These are phyloP conservation scores for Buxus sempervirens DNA, from an alignment of 164 flowering plant genomes.

Conservation along the genomic window DNA sequence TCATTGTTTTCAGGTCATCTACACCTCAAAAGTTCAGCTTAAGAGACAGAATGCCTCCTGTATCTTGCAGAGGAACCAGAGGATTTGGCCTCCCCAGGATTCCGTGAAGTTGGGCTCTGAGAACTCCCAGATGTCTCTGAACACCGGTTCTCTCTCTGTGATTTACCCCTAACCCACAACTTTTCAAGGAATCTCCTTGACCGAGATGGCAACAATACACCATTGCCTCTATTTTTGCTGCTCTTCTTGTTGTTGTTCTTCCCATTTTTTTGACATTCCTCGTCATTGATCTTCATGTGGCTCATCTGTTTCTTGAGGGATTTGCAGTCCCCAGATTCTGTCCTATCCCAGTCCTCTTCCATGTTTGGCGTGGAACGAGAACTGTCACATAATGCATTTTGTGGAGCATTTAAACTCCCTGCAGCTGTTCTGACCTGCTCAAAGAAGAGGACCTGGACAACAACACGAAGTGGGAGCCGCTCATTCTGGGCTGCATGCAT, in stretches of 20 bases:
- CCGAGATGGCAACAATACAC: slow-evolving; percentile 55
- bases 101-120: slow-evolving; percentile 62
- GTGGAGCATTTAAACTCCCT: slow-evolving; percentile 23
- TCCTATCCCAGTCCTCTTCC: slow-evolving; percentile 47
- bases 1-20: not conserved
- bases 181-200: slow-evolving; percentile 83
- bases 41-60: slow-evolving; percentile 73
- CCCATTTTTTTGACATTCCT: slow-evolving; percentile 32
- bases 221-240: slow-evolving; percentile 43
- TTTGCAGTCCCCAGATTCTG: slow-evolving; percentile 25
- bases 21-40: slow-evolving; percentile 5
- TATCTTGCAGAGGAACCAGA: slow-evolving; percentile 54
- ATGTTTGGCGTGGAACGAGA: slow-evolving; percentile 34
- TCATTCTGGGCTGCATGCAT: slow-evolving; percentile 92
- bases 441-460: slow-evolving; percentile 79
- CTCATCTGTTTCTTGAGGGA: slow-evolving; percentile 42
- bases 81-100: slow-evolving; percentile 56
- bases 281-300: slow-evolving; percentile 35
- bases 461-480: slow-evolving; percentile 77
- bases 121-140: slow-evolving; percentile 75
- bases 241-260: slow-evolving; percentile 33
- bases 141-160: slow-evolving; percentile 51
- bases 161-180: slow-evolving; percentile 56
- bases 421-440: slow-evolving; percentile 69
- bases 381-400: slow-evolving; percentile 22